Conservation (phyloP, 1,284 basidiomycete genomes). For the Mycena citricolor region DNA sequence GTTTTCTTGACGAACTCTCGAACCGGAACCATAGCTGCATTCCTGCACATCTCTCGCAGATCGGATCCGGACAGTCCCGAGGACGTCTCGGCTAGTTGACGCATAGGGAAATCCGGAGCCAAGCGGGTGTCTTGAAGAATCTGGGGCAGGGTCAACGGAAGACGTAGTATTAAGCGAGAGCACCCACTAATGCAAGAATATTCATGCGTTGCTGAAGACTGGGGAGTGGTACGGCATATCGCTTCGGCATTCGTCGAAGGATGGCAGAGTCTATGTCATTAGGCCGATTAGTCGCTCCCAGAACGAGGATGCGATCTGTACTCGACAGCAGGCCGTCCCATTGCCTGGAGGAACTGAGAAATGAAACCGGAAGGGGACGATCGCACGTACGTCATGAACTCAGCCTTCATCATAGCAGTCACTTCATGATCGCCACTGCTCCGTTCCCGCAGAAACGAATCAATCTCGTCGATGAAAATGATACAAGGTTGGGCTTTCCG, state of each 20-base stretch:
- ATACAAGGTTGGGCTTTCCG: slow-evolving; percentile 83
- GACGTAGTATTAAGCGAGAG: slow-evolving; percentile 8
- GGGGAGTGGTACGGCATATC: slow-evolving; percentile 90
- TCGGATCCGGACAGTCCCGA: slow-evolving; percentile 90
- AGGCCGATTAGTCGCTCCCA: slow-evolving; percentile 96
- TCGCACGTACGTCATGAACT: slow-evolving; percentile 90
- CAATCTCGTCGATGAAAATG: slow-evolving; percentile 97
- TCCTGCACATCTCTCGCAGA: slow-evolving; percentile 92
- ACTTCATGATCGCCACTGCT: slow-evolving; percentile 93
- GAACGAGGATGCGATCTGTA: slow-evolving; percentile 84
- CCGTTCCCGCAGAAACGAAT: slow-evolving; percentile 91
- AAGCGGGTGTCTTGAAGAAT: slow-evolving; percentile 83
- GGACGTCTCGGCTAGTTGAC: slow-evolving; percentile 69
- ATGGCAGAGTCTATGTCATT: slow-evolving; percentile 96
- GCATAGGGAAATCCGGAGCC: slow-evolving; percentile 64
- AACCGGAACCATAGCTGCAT: slow-evolving; percentile 89
- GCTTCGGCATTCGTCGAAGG: slow-evolving; percentile 94
- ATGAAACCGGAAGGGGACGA: slow-evolving; percentile 7
- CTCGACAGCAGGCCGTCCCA: slow-evolving; percentile 97
- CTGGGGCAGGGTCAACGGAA: slow-evolving; percentile 39
- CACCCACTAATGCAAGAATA: slow-evolving; percentile 80
- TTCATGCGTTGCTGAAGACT: slow-evolving; percentile 80
- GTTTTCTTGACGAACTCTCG: slow-evolving; percentile 77
- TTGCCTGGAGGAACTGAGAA: slow-evolving; percentile 51
- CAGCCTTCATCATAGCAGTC: slow-evolving; percentile 99